Evolutionary conservation across 1,284 basidiomycete species (phyloP), one percentile per base, ranked within the genome.

Genomic region (Golubevia sp.): DNA sequence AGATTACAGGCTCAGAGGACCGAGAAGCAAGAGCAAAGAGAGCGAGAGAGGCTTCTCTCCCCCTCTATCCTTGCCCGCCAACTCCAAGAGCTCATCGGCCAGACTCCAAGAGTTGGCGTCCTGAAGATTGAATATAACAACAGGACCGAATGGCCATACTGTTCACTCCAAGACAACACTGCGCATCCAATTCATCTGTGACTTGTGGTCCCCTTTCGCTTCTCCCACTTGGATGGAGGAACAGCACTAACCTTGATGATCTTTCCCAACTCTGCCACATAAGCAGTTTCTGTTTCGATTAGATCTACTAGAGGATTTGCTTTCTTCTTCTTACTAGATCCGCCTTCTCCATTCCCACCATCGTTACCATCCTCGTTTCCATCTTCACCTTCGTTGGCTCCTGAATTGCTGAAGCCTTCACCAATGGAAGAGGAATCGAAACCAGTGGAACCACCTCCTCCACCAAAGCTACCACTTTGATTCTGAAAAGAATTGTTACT

Each of bases 211-310:
- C n/a, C n/a, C n/a, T n/a, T n/a, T n/a, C n/a, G n/a, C n/a, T n/a
- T n/a, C n/a, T n/a, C n/a, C n/a, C n/a, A n/a, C n/a, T n/a, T n/a
- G n/a, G n/a, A n/a, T n/a, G n/a, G n/a, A n/a, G n/a, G n/a, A n/a
- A n/a, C n/a, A n/a, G n/a, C n/a, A 86, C 92, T 71, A 80, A 95
- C 94, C 78, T 93, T 89, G 76, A 99, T 97, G 74, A 97, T 89
- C 56, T 91, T 90, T 23, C 93, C 90, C 50, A 99, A 86, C 73
- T 93, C 89, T 44, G 95, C 93, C n/a, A 97, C 93, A 85, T 97
- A 99, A 30, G 88, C 83, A 85, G 91, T 92, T 86, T 99, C 97
- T 7, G 92, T 96, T 76, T 96, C 92, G 69, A 98, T 91, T 67
- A 99, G 89, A 85, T 99, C 96, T 13, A 89, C 88, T 64, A 99